phyloP scores from a whole-genome alignment of 2,329 filamentous ascomycete genomes.

The Claviceps maximensis region DNA sequence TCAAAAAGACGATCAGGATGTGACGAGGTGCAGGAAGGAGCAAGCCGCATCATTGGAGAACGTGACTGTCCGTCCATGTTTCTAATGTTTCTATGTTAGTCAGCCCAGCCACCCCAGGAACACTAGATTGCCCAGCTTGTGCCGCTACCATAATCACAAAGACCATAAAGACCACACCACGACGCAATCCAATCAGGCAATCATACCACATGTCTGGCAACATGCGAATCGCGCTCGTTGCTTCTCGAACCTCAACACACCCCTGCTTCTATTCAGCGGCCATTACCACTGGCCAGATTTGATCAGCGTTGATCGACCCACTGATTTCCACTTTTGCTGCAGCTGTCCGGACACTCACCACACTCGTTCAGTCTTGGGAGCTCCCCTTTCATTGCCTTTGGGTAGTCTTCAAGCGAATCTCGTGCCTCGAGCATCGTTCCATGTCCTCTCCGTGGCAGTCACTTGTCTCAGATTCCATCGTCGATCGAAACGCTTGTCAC shows the following conservation, averaged over 20 bases:
- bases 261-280: conserved; percentile 1
- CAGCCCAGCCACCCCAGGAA: neutral
- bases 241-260: neutral
- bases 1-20: too few relatives aligned
- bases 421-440: neutral
- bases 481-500: neutral
- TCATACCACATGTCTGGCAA: neutral
- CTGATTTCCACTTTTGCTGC: neutral
- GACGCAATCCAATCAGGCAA: too few relatives aligned
- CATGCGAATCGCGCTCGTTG: neutral
- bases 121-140: neutral
- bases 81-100: too few relatives aligned
- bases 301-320: conserved; percentile 7
- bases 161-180: neutral
- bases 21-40: neutral
- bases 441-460: neutral
- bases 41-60: neutral
- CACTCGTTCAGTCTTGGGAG: neutral
- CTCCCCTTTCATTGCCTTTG: neutral
- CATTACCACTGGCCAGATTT: too few relatives aligned
- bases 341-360: neutral
- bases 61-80: neutral
- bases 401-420: neutral
- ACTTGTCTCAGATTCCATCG: neutral
- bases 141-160: too few relatives aligned